A percentile compares a stretch with the other conserved stretches of the same genome.
Conservation (phyloP, 768 basidiomycete genomes). For the Leccinum variicolor region DNA sequence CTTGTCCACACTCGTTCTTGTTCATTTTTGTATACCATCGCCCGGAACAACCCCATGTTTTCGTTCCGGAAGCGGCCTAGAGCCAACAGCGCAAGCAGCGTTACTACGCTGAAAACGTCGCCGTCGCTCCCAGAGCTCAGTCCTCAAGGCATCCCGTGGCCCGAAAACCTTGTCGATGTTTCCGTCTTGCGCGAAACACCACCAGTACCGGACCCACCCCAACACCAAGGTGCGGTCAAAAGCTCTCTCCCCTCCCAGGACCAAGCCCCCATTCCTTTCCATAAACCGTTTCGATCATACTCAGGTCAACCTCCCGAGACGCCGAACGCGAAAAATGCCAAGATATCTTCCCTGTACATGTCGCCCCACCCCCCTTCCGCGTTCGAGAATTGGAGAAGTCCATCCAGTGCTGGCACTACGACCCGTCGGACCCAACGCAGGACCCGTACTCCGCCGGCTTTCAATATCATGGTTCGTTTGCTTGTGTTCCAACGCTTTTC, state of each 20-base stretch:
- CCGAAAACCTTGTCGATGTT: conserved; percentile 76
- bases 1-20: conserved; percentile 21
- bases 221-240: conserved; percentile 66
- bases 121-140: conserved; percentile 78
- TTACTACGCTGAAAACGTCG: conserved; percentile 56
- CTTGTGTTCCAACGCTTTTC: neutral
- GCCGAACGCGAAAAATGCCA: conserved; percentile 33
- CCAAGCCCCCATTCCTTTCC: conserved; percentile 65
- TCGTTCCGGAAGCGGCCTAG: conserved; percentile 65
- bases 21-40: conserved; percentile 20
- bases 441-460: conserved; percentile 65
- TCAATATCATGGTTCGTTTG: conserved; percentile 75
- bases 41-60: conserved; percentile 51
- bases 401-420: conserved; percentile 33
- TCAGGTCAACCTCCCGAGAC: conserved; percentile 36
- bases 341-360: conserved; percentile 74
- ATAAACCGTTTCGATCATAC: conserved; percentile 69
- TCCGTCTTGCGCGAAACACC: conserved; percentile 53
- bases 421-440: conserved; percentile 62
- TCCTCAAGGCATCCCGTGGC: conserved; percentile 80
- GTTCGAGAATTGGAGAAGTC: conserved; percentile 55
- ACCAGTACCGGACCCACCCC: conserved; percentile 30
- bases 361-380: conserved; percentile 53
- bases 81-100: conserved; percentile 40
- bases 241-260: conserved; percentile 57